phyloP scores from a whole-genome alignment of 2,329 filamentous ascomycete species.

The Mycosphaerella sp. region DNA sequence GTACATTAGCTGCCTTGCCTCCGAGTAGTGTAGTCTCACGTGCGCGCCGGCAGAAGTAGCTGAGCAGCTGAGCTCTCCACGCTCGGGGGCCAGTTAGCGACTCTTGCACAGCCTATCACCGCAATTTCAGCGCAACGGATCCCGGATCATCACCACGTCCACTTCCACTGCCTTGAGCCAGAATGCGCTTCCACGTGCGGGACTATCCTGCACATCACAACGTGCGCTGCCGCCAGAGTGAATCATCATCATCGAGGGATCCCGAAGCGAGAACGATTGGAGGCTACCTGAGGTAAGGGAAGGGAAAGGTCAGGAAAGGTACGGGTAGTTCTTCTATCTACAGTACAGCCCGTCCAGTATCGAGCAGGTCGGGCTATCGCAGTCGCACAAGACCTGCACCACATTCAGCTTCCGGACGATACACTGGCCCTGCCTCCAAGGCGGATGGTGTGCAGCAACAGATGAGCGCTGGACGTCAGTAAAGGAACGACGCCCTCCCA shows the following conservation, averaged over 20 bases:
- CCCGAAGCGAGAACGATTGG: background rate
- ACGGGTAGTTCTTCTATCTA: too few species aligned
- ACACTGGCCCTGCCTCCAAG: conserved; percentile 12
- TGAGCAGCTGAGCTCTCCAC: background rate
- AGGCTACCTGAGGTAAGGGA: too few species aligned
- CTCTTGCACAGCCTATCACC: conserved; percentile 3
- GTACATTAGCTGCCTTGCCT: too few species aligned
- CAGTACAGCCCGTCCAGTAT: background rate
- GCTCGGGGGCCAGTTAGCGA: conserved; percentile 1
- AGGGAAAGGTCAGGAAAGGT: too few species aligned
- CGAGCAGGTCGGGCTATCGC: conserved; percentile 9
- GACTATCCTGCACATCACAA: conserved; percentile 5
- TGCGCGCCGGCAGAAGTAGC: background rate
- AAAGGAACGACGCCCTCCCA: background rate
- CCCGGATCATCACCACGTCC: conserved; percentile 1
- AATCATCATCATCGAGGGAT: background rate
- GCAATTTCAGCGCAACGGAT: background rate
- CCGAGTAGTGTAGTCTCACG: background rate
- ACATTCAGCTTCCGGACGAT: conserved; percentile 12
- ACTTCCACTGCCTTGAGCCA: background rate
- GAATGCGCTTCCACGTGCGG: conserved; percentile 5
- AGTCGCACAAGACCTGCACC: conserved; percentile 16
- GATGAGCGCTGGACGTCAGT: background rate
- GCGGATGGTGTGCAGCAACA: conserved; percentile 10
- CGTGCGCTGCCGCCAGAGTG: background rate